Evolutionary conservation across 2,329 filamentous ascomycete species (phyloP).

Genomic region (Raffaelea albimanens): DNA sequence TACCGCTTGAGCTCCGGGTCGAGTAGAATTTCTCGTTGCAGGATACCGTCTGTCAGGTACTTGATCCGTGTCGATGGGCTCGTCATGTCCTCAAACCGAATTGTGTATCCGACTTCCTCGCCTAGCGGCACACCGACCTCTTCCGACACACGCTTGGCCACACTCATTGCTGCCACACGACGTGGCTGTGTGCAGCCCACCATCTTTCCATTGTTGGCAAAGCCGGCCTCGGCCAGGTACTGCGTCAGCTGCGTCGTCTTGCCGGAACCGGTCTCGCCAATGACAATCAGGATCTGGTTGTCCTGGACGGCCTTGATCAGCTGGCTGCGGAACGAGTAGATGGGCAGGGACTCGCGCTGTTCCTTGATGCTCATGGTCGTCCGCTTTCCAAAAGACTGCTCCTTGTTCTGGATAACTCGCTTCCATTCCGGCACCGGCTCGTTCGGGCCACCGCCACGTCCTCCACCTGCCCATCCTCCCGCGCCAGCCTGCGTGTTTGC

Average conservation of each 20-base stretch:
- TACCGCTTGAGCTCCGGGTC: conserved; percentile 85
- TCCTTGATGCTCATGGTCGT: conserved; percentile 91
- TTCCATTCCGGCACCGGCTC: conserved; percentile 90
- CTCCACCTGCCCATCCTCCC: neutral
- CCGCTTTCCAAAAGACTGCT: conserved; percentile 73
- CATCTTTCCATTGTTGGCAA: conserved; percentile 76
- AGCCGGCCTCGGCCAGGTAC: conserved; percentile 87
- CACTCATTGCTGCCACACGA: conserved; percentile 94
- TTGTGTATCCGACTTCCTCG: conserved; percentile 91
- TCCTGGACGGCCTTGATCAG: conserved; percentile 78
- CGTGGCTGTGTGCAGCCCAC: conserved; percentile 96
- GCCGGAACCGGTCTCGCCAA: conserved; percentile 93
- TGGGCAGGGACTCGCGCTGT: conserved; percentile 80
- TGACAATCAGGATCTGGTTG: conserved; percentile 90
- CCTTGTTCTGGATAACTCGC: conserved; percentile 67
- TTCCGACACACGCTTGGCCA: conserved; percentile 91
- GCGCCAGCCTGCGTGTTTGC: conserved; percentile 40
- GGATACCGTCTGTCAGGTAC: conserved; percentile 99
- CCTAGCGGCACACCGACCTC: conserved; percentile 89
- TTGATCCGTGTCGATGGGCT: conserved; percentile 86
- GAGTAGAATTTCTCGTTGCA: conserved; percentile 87
- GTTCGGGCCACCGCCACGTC: conserved; percentile 1
- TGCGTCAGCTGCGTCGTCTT: conserved; percentile 97
- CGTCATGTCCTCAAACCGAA: conserved; percentile 94
- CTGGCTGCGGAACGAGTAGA: conserved; percentile 79